phyloP scores from a whole-genome alignment of 495 filamentous ascomycete species.

The Neurospora pannonica region DNA sequence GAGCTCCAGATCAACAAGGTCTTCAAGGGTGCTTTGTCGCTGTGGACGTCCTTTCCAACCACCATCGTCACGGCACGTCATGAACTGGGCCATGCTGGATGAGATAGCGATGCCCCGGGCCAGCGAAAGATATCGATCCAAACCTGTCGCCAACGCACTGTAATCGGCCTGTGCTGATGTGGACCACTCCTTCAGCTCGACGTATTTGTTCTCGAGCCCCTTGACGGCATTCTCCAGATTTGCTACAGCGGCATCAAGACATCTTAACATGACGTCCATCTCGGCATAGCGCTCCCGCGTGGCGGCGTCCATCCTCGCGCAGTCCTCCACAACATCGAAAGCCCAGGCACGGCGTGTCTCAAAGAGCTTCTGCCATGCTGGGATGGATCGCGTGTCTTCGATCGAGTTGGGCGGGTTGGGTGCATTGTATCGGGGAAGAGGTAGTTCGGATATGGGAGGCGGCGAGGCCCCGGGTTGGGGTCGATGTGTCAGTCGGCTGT shows the following conservation, averaged over 20 bases:
- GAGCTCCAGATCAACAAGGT: slow-evolving; percentile 59
- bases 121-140: slow-evolving; percentile 57
- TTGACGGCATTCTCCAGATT: slow-evolving; percentile 73
- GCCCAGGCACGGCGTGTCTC: slow-evolving; percentile 67
- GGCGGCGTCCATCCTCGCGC: slow-evolving; percentile 45
- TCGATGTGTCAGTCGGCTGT: slow-evolving; percentile 54
- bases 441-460: slow-evolving; percentile 36
- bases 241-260: slow-evolving; percentile 64
- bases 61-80: slow-evolving; percentile 36
- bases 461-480: slow-evolving; percentile 29
- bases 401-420: slow-evolving; percentile 63
- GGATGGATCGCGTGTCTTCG: slow-evolving; percentile 58
- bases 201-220: slow-evolving; percentile 61
- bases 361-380: slow-evolving; percentile 77
- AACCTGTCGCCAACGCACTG: slow-evolving; percentile 49
- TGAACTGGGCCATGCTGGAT: slow-evolving; percentile 41
- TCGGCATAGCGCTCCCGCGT: slow-evolving; percentile 46
- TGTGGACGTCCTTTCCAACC: slow-evolving; percentile 29
- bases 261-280: slow-evolving; percentile 61
- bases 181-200: slow-evolving; percentile 64
- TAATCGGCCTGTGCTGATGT: slow-evolving; percentile 64
- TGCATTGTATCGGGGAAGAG: slow-evolving; percentile 48
- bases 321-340: slow-evolving; percentile 54
- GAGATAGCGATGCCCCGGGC: slow-evolving; percentile 52
- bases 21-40: slow-evolving; percentile 49